These are phyloP conservation scores for Podospora australis DNA, from an alignment of 495 filamentous ascomycete species.

Conservation along the genomic window DNA sequence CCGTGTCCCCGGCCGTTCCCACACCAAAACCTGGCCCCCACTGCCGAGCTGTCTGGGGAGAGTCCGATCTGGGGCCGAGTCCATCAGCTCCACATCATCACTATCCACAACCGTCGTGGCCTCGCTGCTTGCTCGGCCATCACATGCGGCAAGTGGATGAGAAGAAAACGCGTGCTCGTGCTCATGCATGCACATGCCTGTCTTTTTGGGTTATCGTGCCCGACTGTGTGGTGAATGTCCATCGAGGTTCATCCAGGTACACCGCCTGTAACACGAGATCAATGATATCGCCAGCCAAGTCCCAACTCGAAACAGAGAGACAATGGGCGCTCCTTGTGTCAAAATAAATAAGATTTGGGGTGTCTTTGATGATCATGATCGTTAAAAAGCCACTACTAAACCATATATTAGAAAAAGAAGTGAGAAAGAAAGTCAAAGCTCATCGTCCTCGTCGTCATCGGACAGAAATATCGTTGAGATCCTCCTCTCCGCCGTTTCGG, in stretches of 20 bases:
- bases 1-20: background rate
- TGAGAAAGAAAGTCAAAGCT: constrained; percentile 13
- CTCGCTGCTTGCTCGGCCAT: constrained; percentile 1
- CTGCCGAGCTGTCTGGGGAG: background rate
- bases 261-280: too few species aligned
- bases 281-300: too few species aligned
- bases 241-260: background rate
- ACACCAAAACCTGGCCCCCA: background rate
- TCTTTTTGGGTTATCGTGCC: too few species aligned
- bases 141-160: constrained; percentile 5
- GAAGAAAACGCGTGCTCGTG: constrained; percentile 1
- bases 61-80: background rate
- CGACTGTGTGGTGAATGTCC: background rate
- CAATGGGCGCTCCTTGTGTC: background rate
- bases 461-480: constrained; percentile 16
- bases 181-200: too few species aligned
- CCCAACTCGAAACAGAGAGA: background rate
- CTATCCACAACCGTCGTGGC: background rate
- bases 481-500: constrained; percentile 7
- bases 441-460: constrained; percentile 24
- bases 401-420: background rate
- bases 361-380: background rate
- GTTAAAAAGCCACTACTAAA: background rate
- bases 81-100: background rate
- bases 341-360: background rate